Base-by-base conservation (phyloP, 2,329 filamentous ascomycete species). In the Leptodontidium sp. region DNA sequence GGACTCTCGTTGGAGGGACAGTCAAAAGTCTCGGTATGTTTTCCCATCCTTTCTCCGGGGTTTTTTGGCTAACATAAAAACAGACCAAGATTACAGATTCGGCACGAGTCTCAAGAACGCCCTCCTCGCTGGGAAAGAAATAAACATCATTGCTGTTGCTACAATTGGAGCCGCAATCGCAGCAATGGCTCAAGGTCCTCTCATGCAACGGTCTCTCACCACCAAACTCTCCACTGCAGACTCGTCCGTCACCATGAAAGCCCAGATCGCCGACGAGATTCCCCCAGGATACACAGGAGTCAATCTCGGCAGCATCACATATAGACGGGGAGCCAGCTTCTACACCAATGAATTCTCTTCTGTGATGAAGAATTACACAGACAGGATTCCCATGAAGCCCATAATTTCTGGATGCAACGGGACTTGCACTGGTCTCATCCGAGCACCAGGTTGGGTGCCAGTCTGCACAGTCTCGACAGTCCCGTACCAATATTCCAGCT, bases 331-430 rank as follows among this genome's bases (percentile, higher is more conserved):
- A 26, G 49, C 49, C 9, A 29, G 49, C 24, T 52, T 52, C 24
- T 52, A 52, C 49, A 52, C 49, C 4, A 52, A 52, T 9, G 49
- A 52, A 11, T 52, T 52, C 49, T 52, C 49, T 12, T 52, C 49
- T 2, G 49, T 29, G 8, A 52, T 29, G 49, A 52, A 52, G 21
- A 52, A 52, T 9, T 52, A 52, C 12, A 52, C 49, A 26, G 49
- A 52, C 24, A 29, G 49, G 24, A 52, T 52, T 14, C 8, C 49
- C 3, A 52, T 52, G 24, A 24, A 52, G 6, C 49, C 49, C 11
- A 29, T 52, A 9, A 52, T 52, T 5, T 29, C 21, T 29, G 24
- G 21, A 29, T 52, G 49, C 8, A 52, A 52, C 49, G 49, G 49
- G 2, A 52, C 49, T 14, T 52, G 11, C 21, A 52, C 49, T 4